Base-by-base conservation (phyloP, 176 grass and related monocot genomes). In the Aegilops speltoides region DNA sequence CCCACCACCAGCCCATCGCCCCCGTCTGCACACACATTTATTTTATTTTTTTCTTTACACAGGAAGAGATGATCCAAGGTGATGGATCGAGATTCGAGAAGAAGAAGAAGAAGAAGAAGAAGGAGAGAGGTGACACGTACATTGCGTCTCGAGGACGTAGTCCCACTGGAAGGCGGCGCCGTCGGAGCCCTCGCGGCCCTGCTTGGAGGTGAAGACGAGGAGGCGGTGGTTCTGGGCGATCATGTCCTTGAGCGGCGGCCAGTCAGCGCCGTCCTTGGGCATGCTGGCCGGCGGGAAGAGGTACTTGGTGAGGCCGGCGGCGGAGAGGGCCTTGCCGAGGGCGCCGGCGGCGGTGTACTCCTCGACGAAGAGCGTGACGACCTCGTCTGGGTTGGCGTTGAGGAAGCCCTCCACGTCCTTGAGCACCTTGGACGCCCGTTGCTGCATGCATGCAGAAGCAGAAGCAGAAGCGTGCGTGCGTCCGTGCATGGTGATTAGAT, bases 321-420 rank as follows among this genome's bases (percentile, higher is more conserved):
- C 84, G 26, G 83, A 67, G 50, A 94, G 80, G 0, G 88, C 73
- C 43, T 64, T 92, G 77, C 57, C 64, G 68, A 98, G 78, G 7
- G 84, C 74, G 0, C 89, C 91, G 1, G 79, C 17, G 23, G 75
- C 48, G 0, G 92, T 76, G 84, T 98, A 98, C 79, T 98, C 96
- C 87, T 98, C 96, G 0, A 96, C 68, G 84, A 96, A 96, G 4
- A 98, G 10, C 8, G 96, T 98, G 60, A 98, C 25, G 2, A 98
- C 96, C 74, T 96, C 90, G 0, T 69, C 84, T 2, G 84, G 88
- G 87, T 96, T 91, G 10, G 74, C 43, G 3, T 88, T 94, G 6
- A 98, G 61, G 92, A 98, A 98, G 7, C 82, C 72, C 37, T 80
- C 5, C 52, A 96, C 85, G 68, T 96, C 97, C 75, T 81, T 91